Conservation (phyloP, 257 asterid genomes). For the Fraxinus excelsior region DNA sequence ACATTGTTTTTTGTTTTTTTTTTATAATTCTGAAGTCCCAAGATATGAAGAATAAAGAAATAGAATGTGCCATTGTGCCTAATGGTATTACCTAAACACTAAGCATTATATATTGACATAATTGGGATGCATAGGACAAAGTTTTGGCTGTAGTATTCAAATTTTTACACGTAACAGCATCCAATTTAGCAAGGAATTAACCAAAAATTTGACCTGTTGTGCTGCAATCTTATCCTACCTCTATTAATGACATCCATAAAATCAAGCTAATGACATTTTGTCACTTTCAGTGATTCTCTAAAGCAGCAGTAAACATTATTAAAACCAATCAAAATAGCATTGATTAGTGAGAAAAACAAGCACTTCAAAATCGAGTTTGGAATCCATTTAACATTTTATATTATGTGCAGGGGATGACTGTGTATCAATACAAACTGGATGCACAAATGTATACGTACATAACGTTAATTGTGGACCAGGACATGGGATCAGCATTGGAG, state of each 20-base stretch:
- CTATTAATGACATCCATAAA: conserved; percentile 28
- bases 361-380: not conserved
- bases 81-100: not conserved
- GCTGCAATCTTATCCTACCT: conserved; percentile 35
- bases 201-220: conserved; percentile 21
- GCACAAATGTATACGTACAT: conserved; percentile 31
- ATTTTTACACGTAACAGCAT: not conserved
- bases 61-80: not conserved
- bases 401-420: conserved; percentile 34
- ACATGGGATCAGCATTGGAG: conserved; percentile 35
- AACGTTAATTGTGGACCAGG: conserved; percentile 35
- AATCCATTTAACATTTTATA: not conserved
- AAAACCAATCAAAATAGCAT: not conserved
- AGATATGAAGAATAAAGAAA: not conserved
- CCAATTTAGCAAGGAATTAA: not conserved
- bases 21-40: not conserved
- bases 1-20: not conserved
- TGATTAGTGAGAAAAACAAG: not conserved
- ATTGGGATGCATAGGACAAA: not conserved
- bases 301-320: not conserved
- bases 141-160: not conserved
- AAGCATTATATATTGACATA: not conserved
- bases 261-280: conserved; percentile 20
- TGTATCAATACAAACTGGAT: conserved; percentile 36
- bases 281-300: conserved; percentile 18